Conservation (phyloP, 176 grass and related monocot species). For the Paspalum notatum region DNA sequence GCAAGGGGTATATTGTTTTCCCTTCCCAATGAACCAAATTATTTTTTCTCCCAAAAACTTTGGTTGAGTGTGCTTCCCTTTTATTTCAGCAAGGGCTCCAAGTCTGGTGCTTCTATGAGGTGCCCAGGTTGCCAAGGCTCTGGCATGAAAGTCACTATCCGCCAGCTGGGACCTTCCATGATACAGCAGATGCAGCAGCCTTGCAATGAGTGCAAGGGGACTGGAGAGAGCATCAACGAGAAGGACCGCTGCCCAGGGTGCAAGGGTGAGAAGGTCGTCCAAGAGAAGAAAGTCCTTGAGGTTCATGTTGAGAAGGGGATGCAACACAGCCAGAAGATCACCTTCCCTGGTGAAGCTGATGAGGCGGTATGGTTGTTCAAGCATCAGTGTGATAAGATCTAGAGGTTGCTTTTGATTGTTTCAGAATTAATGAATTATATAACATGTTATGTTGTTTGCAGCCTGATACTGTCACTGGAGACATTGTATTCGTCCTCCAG, state of each 20-base stretch:
- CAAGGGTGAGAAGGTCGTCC: slow-evolving; percentile 92
- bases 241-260: slow-evolving; percentile 90
- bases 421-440: slow-evolving; percentile 37
- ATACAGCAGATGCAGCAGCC: slow-evolving; percentile 98
- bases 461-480: slow-evolving; percentile 95
- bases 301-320: slow-evolving; percentile 96
- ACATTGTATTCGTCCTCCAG: slow-evolving; percentile 90
- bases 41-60: not conserved
- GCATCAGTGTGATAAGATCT: not conserved
- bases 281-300: slow-evolving; percentile 98
- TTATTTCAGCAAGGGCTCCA: slow-evolving; percentile 85
- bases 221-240: slow-evolving; percentile 88
- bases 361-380: slow-evolving; percentile 71
- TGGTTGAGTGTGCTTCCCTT: slow-evolving; percentile 2
- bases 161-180: slow-evolving; percentile 94
- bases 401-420: not conserved
- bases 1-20: slow-evolving; percentile 65
- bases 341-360: slow-evolving; percentile 97
- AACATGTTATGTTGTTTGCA: slow-evolving; percentile 41
- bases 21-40: not conserved
- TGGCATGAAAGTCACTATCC: slow-evolving; percentile 93
- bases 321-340: slow-evolving; percentile 92
- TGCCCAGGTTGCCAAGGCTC: slow-evolving; percentile 94
- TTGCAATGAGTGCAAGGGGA: slow-evolving; percentile 96
- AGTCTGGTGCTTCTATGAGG: slow-evolving; percentile 92